phyloP scores from a whole-genome alignment of 2,329 filamentous ascomycete genomes.

The Cryphonectria radicalis region DNA sequence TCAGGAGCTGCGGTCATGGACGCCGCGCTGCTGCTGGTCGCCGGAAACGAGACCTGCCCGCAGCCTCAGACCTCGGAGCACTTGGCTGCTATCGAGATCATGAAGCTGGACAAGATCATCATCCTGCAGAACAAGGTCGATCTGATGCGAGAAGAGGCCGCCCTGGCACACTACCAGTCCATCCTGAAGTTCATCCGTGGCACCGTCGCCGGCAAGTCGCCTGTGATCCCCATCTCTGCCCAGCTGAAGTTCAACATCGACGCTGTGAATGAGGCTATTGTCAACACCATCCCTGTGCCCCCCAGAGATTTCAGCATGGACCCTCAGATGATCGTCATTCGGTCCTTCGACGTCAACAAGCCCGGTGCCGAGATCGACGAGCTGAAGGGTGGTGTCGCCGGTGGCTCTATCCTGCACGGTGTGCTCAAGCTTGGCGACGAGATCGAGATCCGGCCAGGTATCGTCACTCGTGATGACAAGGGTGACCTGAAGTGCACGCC shows the following conservation, averaged over 20 bases:
- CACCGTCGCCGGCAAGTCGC: slow-evolving; percentile 91
- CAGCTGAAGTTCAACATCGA: slow-evolving; percentile 99
- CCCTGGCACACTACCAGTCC: slow-evolving; percentile 91
- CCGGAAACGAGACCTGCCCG: slow-evolving; percentile 97
- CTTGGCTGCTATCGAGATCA: slow-evolving; percentile 98
- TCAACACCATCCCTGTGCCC: slow-evolving; percentile 93
- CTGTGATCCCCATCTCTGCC: slow-evolving; percentile 94
- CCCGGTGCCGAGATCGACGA: slow-evolving; percentile 98
- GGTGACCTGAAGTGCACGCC: slow-evolving; percentile 95
- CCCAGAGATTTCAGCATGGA: slow-evolving; percentile 87
- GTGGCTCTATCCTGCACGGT: slow-evolving; percentile 94
- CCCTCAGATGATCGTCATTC: slow-evolving; percentile 98
- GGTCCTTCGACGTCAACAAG: slow-evolving; percentile 99
- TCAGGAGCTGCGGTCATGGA: slow-evolving; percentile 99
- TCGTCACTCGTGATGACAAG: slow-evolving; percentile 92
- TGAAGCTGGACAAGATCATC: slow-evolving; percentile 99
- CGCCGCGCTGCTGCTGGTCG: slow-evolving; percentile 92
- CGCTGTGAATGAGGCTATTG: slow-evolving; percentile 93
- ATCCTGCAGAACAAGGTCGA: slow-evolving; percentile 99
- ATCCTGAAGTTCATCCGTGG: slow-evolving; percentile 98
- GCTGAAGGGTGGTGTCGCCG: slow-evolving; percentile 96
- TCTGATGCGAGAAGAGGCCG: slow-evolving; percentile 94
- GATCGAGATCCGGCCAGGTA: slow-evolving; percentile 98
- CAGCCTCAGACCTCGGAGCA: slow-evolving; percentile 99
- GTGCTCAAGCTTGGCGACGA: slow-evolving; percentile 96